Conservation (phyloP, 371 early-diverging fungal genomes). For the Dichotomocladium elegans region DNA sequence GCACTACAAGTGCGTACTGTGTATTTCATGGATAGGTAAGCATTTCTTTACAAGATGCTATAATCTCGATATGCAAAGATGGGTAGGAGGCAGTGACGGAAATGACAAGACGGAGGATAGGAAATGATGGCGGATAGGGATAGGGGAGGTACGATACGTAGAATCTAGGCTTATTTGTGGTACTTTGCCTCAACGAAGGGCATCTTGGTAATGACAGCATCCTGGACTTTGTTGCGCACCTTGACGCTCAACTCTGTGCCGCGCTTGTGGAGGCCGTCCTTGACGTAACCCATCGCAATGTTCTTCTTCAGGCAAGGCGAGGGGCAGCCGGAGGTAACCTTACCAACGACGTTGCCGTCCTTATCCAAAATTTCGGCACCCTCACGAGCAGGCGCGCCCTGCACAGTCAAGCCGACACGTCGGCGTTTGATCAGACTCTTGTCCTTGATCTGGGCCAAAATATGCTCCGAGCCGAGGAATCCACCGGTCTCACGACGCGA, state of each 20-base stretch:
- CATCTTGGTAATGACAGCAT: conserved; percentile 89
- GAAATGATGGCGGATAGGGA: background rate
- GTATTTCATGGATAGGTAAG: no score
- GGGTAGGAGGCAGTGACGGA: no score
- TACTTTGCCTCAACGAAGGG: conserved; percentile 91
- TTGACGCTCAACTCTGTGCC: conserved; percentile 87
- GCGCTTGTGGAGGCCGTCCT: conserved; percentile 79
- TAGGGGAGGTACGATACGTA: no score
- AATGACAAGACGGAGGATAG: no score
- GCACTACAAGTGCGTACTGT: no score
- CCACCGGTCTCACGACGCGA: conserved; percentile 88
- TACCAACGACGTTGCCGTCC: conserved; percentile 67
- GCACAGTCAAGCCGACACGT: conserved; percentile 87
- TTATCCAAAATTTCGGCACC: conserved; percentile 69
- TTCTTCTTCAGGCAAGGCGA: conserved; percentile 92
- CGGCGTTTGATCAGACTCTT: conserved; percentile 63
- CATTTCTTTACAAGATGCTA: no score
- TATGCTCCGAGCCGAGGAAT: conserved; percentile 88
- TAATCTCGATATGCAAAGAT: no score
- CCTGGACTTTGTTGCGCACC: conserved; percentile 81
- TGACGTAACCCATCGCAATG: conserved; percentile 96
- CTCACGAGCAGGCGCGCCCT: conserved; percentile 95
- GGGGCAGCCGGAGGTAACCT: conserved; percentile 91
- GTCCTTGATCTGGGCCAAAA: conserved; percentile 84
- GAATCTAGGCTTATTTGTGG: conserved; percentile 50